A percentile compares a stretch with the other conserved stretches of the same genome.
Conservation (phyloP, 129 eudicot species). For the Ambrosia artemisiifolia region DNA sequence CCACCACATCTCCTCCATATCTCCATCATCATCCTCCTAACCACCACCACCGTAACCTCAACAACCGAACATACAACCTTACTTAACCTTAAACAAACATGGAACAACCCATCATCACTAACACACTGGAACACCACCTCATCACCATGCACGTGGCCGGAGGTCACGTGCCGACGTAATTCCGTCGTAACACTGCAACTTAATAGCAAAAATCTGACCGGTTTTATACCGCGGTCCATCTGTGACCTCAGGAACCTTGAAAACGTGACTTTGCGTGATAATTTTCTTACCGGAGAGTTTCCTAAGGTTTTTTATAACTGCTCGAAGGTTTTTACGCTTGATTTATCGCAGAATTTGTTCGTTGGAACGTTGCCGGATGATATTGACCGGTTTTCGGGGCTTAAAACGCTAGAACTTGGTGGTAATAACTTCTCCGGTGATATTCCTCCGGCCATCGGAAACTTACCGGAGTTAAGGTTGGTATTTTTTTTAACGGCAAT, state of each 20-base stretch:
- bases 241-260: constrained; percentile 52
- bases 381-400: constrained; percentile 39
- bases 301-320: constrained; percentile 58
- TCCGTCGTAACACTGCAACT: constrained; percentile 37
- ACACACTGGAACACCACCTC: constrained; percentile 61
- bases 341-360: constrained; percentile 54
- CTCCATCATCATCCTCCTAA: constrained; percentile 28
- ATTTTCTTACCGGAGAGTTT: constrained; percentile 49
- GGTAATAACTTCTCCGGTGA: constrained; percentile 81
- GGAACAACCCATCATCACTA: constrained; percentile 43
- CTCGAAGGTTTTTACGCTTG: constrained; percentile 37
- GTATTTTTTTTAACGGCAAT: constrained; percentile 1
- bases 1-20: constrained; percentile 12
- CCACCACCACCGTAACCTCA: constrained; percentile 35
- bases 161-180: constrained; percentile 44
- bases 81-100: constrained; percentile 50
- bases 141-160: constrained; percentile 77
- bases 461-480: constrained; percentile 33
- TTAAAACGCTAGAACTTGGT: constrained; percentile 40
- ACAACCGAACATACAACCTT: constrained; percentile 42
- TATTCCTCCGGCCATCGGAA: constrained; percentile 65
- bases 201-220: constrained; percentile 12
- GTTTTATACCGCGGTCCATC: constrained; percentile 42
- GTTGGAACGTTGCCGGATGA: constrained; percentile 57
- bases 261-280: constrained; percentile 29